These are phyloP conservation scores for Amylostereum areolatum DNA, from an alignment of 1,284 basidiomycete species.

Conservation along the genomic window DNA sequence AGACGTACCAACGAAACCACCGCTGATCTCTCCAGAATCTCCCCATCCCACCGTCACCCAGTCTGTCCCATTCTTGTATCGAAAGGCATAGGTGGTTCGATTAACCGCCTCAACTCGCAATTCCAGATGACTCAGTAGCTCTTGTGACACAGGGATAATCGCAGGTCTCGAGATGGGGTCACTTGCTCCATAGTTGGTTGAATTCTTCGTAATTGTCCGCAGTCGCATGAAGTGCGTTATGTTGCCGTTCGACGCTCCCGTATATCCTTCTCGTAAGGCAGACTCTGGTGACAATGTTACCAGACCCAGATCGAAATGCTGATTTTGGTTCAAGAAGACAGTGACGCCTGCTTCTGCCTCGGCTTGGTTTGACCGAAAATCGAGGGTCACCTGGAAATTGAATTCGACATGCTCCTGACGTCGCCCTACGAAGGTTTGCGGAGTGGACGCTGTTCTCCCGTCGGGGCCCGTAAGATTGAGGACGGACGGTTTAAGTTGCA, in stretches of 20 bases:
- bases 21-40: slow-evolving; percentile 6
- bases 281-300: slow-evolving; percentile 13
- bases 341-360: slow-evolving; percentile 23
- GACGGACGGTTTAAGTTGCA: slow-evolving; percentile 19
- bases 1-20: slow-evolving; percentile 5
- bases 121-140: background rate
- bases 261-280: slow-evolving; percentile 1
- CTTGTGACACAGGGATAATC: background rate
- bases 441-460: slow-evolving; percentile 10
- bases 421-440: slow-evolving; percentile 19
- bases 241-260: background rate
- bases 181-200: slow-evolving; percentile 1
- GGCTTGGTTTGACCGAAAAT: slow-evolving; percentile 15
- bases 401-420: slow-evolving; percentile 22
- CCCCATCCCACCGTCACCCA: slow-evolving; percentile 5
- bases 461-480: slow-evolving; percentile 24
- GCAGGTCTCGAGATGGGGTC: slow-evolving; percentile 4
- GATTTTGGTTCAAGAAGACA: slow-evolving; percentile 22
- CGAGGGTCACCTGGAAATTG: background rate
- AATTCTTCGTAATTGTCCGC: slow-evolving; percentile 3
- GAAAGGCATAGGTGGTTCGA: slow-evolving; percentile 5
- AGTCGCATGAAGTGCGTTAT: slow-evolving; percentile 1
- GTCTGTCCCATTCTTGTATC: background rate
- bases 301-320: slow-evolving; percentile 24
- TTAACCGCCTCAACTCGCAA: slow-evolving; percentile 7